Base-by-base conservation (phyloP, 129 eudicot species). In the Dittrichia graveolens region DNA sequence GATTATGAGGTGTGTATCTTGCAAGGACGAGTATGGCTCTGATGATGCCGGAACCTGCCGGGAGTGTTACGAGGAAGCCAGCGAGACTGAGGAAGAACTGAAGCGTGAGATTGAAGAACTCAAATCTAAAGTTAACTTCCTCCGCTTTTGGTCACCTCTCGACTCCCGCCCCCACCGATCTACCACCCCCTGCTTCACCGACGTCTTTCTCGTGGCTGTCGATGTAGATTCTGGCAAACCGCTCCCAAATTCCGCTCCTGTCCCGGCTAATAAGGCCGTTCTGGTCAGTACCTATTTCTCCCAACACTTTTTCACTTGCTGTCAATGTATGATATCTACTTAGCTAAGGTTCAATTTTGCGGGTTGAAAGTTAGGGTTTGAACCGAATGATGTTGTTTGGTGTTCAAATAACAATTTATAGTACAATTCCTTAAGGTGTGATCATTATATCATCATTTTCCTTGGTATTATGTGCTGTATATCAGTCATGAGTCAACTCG, bases 51-150 rank as follows among this genome's bases (percentile, higher is more conserved):
- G 98, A 46, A 94, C 98, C 5, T 94, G 98, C 83, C 69, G 92
- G 43, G 98, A 94, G 82, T 94, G 98, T 74, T 94, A 94, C 81
- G 95, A 89, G 76, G 95, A 94, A 70, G 98, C 98, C 0, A 85
- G 96, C 62, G 98, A 94, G 79, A 94, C 98, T 0, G 95, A 94
- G 67, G 95, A 93, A 71, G 96, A 87, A 76, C 85, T 83, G 11
- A 90, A 93, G 84, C 89, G 92, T 15, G 96, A 93, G 85, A 93
- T 93, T 79, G 98, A 93, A 6, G 96, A 93, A 37, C 89, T 93
- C 42, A 93, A 87, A 43, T 70, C 98, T 13, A 93, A 90, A 43
- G 89, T 93, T 18, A 73, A 82, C 13, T 93, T 92, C 70, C 86
- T 93, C 4, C 75, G 90, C 5, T 74, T 85, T 43, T 78, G 81